Percentiles rank a stretch among this genome's conserved stretches.
phyloP scores from a whole-genome alignment of 257 asterid species.

The Solanum gandarillasii region DNA sequence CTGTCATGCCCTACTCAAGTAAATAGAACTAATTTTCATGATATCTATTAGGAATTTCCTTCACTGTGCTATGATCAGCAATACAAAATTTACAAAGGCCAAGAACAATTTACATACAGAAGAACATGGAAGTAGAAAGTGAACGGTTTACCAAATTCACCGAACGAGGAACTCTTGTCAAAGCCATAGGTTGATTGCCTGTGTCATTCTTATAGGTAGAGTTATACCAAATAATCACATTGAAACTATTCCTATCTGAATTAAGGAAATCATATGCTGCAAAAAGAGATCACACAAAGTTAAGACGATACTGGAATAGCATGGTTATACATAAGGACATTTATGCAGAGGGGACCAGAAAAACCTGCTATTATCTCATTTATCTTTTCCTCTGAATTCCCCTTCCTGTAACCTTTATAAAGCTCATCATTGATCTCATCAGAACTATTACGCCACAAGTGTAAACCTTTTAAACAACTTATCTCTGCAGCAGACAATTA shows the following conservation, averaged over 20 bases:
- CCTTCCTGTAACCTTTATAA: conserved; percentile 77
- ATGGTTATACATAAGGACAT: not conserved
- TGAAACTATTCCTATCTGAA: conserved; percentile 52
- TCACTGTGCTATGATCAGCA: not conserved
- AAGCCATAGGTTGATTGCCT: conserved; percentile 42
- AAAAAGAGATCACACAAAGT: conserved; percentile 7
- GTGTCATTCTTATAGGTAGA: conserved; percentile 75
- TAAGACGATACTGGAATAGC: conserved; percentile 10
- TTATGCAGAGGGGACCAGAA: not conserved
- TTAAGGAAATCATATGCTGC: conserved; percentile 84
- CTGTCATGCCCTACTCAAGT: not conserved
- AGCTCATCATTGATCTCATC: conserved; percentile 74
- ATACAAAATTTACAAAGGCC: not conserved
- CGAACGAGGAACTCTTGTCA: conserved; percentile 87
- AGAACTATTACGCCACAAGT: conserved; percentile 83
- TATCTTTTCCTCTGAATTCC: conserved; percentile 55
- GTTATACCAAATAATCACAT: conserved; percentile 83
- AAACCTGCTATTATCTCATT: conserved; percentile 83
- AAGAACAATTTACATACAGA: not conserved
- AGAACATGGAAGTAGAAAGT: conserved; percentile 5
- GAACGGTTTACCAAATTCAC: conserved; percentile 65
- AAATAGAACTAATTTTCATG: not conserved
- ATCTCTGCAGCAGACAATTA: conserved; percentile 38
- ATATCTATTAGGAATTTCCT: not conserved
- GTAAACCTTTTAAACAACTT: conserved; percentile 54